Evolutionary conservation across 495 filamentous ascomycete genomes (phyloP).

Genomic region (Xylaria venustula): DNA sequence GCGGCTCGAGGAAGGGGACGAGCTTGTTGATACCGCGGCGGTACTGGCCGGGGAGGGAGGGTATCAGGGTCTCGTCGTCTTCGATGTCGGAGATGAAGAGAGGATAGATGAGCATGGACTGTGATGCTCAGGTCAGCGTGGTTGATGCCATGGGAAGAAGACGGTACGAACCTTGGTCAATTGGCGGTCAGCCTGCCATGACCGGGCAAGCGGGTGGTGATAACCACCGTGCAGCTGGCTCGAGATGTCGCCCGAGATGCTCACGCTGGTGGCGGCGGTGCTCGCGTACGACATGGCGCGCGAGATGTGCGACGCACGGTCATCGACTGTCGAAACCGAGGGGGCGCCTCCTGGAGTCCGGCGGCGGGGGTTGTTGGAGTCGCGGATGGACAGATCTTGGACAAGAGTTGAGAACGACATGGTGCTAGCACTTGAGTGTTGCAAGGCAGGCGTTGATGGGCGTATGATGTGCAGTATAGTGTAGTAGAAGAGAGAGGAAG

Average conservation of each 20-base stretch:
- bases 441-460: background rate
- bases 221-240: conserved; percentile 96
- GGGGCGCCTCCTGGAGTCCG: conserved; percentile 26
- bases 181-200: conserved; percentile 96
- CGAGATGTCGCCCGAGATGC: conserved; percentile 87
- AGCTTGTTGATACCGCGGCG: conserved; percentile 86
- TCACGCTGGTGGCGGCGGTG: conserved; percentile 89
- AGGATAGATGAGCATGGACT: conserved; percentile 98
- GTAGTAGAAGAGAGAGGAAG: background rate
- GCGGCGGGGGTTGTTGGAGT: conserved; percentile 45
- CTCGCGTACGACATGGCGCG: conserved; percentile 76
- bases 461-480: background rate
- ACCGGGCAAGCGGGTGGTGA: conserved; percentile 81
- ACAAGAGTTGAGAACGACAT: conserved; percentile 95
- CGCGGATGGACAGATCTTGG: conserved; percentile 73
- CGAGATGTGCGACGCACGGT: conserved; percentile 64
- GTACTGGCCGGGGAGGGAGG: conserved; percentile 83
- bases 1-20: conserved; percentile 77
- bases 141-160: background rate
- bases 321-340: conserved; percentile 54
- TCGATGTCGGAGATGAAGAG: conserved; percentile 93
- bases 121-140: background rate
- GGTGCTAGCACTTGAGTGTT: conserved; percentile 5
- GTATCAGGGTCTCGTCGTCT: conserved; percentile 86
- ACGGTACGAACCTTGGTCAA: conserved; percentile 76